Base-by-base conservation (phyloP, 2,329 filamentous ascomycete species). In the Colletotrichum cordylinicola region DNA sequence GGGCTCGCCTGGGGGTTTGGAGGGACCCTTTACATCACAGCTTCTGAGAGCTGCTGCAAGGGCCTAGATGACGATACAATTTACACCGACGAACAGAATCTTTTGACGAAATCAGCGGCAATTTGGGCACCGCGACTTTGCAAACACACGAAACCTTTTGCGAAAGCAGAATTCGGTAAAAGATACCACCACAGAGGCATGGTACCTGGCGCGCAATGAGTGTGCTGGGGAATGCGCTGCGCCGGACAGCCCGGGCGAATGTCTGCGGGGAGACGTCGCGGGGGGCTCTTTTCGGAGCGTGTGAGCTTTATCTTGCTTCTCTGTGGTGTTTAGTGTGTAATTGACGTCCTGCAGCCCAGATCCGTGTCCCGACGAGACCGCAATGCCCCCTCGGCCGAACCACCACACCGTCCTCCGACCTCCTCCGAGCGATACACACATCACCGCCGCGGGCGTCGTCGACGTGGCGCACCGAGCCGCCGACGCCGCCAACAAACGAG, bases 401-500 rank as follows among this genome's bases (percentile, higher is more conserved):
- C 24, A 15, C 43, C 21, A 58, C 21, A n/a, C 8, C 31, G 29
- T 27, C 64, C 62, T 21, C 56, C 61, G 68, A 72, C 61, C 24
- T 18, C 52, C 69, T 21, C 61, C 72, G 69, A 62, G 56, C 61
- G 18, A 68, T 73, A 58, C 73, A 75, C 64, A 60, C 70, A 16
- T 52, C 43, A 21, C 10, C n/a, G 6, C 43, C 6, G 43, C 43
- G 43, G 6, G 43, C 43, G 43, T 55, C 73, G 12, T 8, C 56
- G 4, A 13, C 79, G 68, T 85, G 83, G 84, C 82, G 82, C 37
- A 75, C 81, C 10, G 78, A 80, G 16, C 79, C 82, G 6, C 80
- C 82, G 5, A 78, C 78, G 29, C 81, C 82, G 5, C 85, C 86
- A 1, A 84, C 84, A 1, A 79, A 83, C 58, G 82, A 86, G 69